Percentiles rank a stretch among this genome's conserved stretches.
Evolutionary conservation across 1,284 basidiomycete species (phyloP).

Genomic region (Singerocomus rubriflavus): DNA sequence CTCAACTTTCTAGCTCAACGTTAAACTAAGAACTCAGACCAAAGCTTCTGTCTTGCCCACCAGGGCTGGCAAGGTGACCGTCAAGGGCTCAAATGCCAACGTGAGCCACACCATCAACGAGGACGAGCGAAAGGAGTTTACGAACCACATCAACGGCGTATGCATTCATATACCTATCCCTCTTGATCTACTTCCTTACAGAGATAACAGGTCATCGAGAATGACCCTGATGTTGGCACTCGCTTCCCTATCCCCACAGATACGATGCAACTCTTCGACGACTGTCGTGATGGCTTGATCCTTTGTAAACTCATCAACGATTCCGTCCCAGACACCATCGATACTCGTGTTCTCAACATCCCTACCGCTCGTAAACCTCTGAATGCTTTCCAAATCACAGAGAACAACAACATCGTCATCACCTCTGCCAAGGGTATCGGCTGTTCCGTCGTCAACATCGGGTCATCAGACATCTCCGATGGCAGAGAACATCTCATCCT

Average conservation of each 20-base stretch:
- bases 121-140: constrained; percentile 94
- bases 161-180: constrained; percentile 10
- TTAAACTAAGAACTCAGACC: constrained; percentile 68
- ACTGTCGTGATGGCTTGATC: constrained; percentile 92
- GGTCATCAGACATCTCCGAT: constrained; percentile 89
- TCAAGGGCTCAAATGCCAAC: constrained; percentile 93
- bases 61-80: constrained; percentile 88
- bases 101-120: constrained; percentile 98
- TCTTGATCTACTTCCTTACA: constrained; percentile 4
- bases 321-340: constrained; percentile 98
- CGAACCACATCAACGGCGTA: constrained; percentile 94
- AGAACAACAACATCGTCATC: constrained; percentile 99
- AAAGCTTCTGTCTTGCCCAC: constrained; percentile 58
- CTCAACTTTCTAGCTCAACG: constrained; percentile 58
- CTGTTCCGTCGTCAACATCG: constrained; percentile 98
- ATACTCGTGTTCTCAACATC: constrained; percentile 96
- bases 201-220: constrained; percentile 73
- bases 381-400: constrained; percentile 97
- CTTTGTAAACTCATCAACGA: constrained; percentile 99
- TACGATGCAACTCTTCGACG: constrained; percentile 99
- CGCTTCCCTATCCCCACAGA: constrained; percentile 94
- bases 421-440: constrained; percentile 97
- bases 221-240: constrained; percentile 81
- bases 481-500: constrained; percentile 96
- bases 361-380: constrained; percentile 72